phyloP scores from a whole-genome alignment of 2,329 filamentous ascomycete species.

The Colletotrichum echinochloae region DNA sequence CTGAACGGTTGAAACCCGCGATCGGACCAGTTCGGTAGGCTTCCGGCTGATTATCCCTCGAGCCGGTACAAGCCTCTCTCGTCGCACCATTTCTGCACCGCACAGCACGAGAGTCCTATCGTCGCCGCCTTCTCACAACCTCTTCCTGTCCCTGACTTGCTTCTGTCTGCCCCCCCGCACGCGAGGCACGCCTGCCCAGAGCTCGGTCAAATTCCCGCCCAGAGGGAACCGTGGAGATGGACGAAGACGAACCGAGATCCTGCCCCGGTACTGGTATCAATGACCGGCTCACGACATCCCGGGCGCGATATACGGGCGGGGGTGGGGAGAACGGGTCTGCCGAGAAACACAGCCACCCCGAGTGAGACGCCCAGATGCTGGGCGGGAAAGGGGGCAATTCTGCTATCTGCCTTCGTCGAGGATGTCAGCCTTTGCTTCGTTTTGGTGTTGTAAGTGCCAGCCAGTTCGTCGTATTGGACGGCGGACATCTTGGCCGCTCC shows the following conservation, averaged over 20 bases:
- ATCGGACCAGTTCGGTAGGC: constrained; percentile 25
- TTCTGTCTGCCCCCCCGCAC: constrained; percentile 17
- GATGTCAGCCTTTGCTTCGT: constrained; percentile 16
- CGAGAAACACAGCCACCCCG: constrained; percentile 40
- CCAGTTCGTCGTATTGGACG: constrained; percentile 22
- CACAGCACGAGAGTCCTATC: constrained; percentile 5
- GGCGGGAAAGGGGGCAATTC: constrained; percentile 8
- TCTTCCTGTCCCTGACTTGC: background rate
- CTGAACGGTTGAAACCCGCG: constrained; percentile 1
- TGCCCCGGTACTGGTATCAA: constrained; percentile 27
- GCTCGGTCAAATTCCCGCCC: constrained; percentile 20
- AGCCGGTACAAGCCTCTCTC: constrained; percentile 2
- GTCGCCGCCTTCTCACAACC: background rate
- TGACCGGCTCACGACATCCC: constrained; percentile 30
- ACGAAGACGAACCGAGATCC: constrained; percentile 24
- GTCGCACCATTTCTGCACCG: constrained; percentile 28
- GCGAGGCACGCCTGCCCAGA: constrained; percentile 32
- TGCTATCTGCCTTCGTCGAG: constrained; percentile 4
- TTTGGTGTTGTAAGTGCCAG: background rate
- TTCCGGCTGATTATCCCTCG: constrained; percentile 21
- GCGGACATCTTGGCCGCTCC: constrained; percentile 38
- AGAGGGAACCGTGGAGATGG: constrained; percentile 19
- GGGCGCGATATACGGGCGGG: constrained; percentile 38
- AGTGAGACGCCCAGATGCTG: constrained; percentile 39
- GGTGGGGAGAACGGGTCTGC: constrained; percentile 31